A percentile compares a stretch with the other conserved stretches of the same genome.
phyloP scores from a whole-genome alignment of 768 basidiomycete species.

The Rubroboletus pulcherrimus region DNA sequence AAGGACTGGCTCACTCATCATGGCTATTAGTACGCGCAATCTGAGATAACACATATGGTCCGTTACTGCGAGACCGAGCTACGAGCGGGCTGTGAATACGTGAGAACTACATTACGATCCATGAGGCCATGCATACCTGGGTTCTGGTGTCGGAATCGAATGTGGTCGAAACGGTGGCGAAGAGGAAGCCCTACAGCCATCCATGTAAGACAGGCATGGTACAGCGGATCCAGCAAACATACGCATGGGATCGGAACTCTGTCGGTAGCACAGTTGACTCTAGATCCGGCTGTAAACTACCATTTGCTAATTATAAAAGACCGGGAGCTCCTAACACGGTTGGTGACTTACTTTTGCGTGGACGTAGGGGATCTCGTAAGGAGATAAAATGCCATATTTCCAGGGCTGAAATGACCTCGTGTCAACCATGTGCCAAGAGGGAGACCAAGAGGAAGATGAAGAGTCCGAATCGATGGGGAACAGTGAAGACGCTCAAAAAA shows the following conservation, averaged over 20 bases:
- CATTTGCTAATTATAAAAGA: neutral
- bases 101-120: conserved; percentile 5
- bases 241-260: conserved; percentile 22
- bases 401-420: conserved; percentile 28
- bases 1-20: conserved; percentile 13
- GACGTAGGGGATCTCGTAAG: conserved; percentile 14
- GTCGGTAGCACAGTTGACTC: conserved; percentile 20
- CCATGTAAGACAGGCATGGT: neutral
- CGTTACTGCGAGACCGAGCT: conserved; percentile 18
- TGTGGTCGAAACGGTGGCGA: conserved; percentile 17
- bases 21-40: neutral
- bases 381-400: conserved; percentile 31
- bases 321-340: neutral
- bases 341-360: conserved; percentile 18
- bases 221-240: conserved; percentile 6
- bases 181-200: conserved; percentile 15
- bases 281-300: conserved; percentile 6
- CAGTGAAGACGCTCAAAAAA: neutral
- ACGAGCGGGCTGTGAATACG: conserved; percentile 19
- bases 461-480: neutral
- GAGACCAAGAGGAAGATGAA: neutral
- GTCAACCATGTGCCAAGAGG: conserved; percentile 10
- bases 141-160: conserved; percentile 31
- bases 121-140: conserved; percentile 20
- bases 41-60: conserved; percentile 10